Conservation (phyloP, 78 protist genomes). For the Guillardia theta region DNA sequence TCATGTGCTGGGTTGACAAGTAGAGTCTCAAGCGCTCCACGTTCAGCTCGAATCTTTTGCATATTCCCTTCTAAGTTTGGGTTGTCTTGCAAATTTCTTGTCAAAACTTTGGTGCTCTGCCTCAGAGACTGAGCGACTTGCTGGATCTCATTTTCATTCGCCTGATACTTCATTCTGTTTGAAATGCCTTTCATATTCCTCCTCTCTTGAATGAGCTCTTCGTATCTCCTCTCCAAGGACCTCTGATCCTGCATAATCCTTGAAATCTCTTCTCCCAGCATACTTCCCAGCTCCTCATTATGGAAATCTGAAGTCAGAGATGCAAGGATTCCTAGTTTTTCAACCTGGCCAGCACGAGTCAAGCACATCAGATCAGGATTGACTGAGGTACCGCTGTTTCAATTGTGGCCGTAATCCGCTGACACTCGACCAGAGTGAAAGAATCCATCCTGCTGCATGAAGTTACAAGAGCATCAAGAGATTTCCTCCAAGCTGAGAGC, state of each 20-base stretch:
- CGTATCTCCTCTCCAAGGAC: neutral
- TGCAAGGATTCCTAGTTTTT: constrained; percentile 18
- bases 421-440: neutral
- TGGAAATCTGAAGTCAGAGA: constrained; percentile 16
- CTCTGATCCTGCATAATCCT: neutral
- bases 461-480: no score
- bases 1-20: constrained; percentile 3
- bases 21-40: neutral
- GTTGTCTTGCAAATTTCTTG: neutral
- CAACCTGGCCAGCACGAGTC: neutral
- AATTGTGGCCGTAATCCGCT: neutral
- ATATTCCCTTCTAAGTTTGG: constrained; percentile 17
- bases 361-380: neutral
- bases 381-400: neutral
- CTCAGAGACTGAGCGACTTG: neutral
- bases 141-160: neutral
- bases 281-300: neutral
- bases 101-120: neutral
- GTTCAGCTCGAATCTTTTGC: neutral
- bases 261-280: constrained; percentile 28
- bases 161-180: neutral
- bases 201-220: neutral
- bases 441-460: neutral
- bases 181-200: neutral
- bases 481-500: no score